These are phyloP conservation scores for Flaveria floridana DNA, from an alignment of 140 eudicot genomes.

Conservation along the genomic window DNA sequence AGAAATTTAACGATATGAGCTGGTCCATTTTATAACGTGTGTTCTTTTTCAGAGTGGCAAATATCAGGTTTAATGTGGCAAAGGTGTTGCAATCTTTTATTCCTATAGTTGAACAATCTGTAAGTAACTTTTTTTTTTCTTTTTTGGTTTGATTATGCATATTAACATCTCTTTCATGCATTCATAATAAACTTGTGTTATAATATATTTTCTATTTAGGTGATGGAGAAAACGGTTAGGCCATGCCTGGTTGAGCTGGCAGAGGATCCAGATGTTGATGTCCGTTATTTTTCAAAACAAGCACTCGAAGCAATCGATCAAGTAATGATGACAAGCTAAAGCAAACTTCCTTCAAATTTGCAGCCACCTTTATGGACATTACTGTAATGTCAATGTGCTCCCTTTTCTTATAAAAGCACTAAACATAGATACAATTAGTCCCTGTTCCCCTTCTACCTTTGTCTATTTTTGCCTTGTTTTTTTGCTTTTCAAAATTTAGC, in stretches of 20 bases:
- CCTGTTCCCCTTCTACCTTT: neutral
- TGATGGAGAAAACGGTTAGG: slow-evolving; percentile 76
- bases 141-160: neutral
- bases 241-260: slow-evolving; percentile 80
- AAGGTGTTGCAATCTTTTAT: slow-evolving; percentile 91
- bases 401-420: slow-evolving; percentile 14
- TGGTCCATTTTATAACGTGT: neutral
- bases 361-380: slow-evolving; percentile 26
- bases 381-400: slow-evolving; percentile 28
- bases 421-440: slow-evolving; percentile 30
- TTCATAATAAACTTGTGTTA: neutral
- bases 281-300: slow-evolving; percentile 82
- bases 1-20: neutral
- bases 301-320: slow-evolving; percentile 89
- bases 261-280: slow-evolving; percentile 99
- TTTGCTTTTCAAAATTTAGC: slow-evolving; percentile 15
- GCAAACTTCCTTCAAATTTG: slow-evolving; percentile 18
- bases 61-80: slow-evolving; percentile 92
- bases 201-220: slow-evolving; percentile 33
- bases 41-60: slow-evolving; percentile 68
- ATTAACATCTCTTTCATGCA: neutral
- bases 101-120: slow-evolving; percentile 83
- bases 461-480: slow-evolving; percentile 5
- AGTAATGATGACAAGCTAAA: slow-evolving; percentile 85
- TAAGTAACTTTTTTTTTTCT: slow-evolving; percentile 34